Conservation (phyloP, 768 basidiomycete species). For the Auricularia sp. region DNA sequence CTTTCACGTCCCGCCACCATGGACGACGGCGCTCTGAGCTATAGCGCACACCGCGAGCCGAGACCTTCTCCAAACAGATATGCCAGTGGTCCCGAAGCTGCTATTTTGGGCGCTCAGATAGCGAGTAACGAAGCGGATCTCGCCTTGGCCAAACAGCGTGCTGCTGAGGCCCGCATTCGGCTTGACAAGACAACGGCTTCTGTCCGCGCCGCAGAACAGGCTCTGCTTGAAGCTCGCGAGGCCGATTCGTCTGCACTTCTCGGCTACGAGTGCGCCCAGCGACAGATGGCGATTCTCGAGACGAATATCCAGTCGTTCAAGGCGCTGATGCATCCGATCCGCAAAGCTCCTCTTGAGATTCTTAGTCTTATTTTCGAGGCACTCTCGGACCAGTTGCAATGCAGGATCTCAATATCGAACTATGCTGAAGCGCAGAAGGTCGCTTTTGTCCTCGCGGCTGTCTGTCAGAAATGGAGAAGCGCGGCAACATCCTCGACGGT, state of each 20-base stretch:
- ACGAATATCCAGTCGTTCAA: background rate
- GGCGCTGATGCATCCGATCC: background rate
- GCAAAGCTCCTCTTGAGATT: background rate
- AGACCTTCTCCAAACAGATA: too few relatives aligned
- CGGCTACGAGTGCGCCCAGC: background rate
- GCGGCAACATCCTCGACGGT: background rate
- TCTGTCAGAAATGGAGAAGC: background rate
- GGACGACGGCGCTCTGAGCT: too few relatives aligned
- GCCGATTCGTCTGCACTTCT: background rate
- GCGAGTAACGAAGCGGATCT: too few relatives aligned
- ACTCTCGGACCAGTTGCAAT: background rate
- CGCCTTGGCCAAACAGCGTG: too few relatives aligned
- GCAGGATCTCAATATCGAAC: background rate
- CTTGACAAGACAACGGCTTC: too few relatives aligned
- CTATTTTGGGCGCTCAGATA: too few relatives aligned
- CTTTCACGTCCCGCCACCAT: too few relatives aligned
- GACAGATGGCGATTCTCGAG: background rate
- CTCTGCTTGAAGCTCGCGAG: background rate
- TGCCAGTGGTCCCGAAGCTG: too few relatives aligned
- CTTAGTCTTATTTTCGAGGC: background rate
- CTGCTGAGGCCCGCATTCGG: too few relatives aligned
- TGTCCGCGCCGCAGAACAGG: too few relatives aligned
- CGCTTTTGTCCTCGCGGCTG: background rate
- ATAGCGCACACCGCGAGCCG: too few relatives aligned
- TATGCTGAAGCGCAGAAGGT: background rate